Evolutionary conservation across 2,329 filamentous ascomycete genomes (phyloP).

Genomic region (Pseudophaeomoniella oleicola): DNA sequence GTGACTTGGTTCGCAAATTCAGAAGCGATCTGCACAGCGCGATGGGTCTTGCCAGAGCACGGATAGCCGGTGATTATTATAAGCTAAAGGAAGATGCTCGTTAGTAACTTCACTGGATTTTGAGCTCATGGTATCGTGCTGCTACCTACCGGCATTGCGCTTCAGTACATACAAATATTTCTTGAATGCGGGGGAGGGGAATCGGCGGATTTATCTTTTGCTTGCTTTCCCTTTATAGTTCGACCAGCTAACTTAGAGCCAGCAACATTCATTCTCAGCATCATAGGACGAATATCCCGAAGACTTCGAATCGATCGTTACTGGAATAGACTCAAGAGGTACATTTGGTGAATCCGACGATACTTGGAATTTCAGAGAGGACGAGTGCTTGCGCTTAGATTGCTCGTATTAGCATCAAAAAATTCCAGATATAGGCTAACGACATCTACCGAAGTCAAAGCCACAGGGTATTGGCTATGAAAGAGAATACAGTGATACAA

Average conservation of each 20-base stretch:
- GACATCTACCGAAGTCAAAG: not conserved
- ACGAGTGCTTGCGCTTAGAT: too few relatives aligned
- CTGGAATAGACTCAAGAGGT: too few relatives aligned
- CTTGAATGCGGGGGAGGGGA: too few relatives aligned
- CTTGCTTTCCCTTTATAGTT: too few relatives aligned
- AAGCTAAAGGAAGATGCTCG: constrained; percentile 21
- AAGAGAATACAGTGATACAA: not conserved
- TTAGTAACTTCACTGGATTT: constrained; percentile 5
- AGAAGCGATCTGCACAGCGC: constrained; percentile 41
- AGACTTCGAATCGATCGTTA: too few relatives aligned
- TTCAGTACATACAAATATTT: not conserved
- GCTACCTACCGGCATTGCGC: not conserved
- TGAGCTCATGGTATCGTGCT: constrained; percentile 11
- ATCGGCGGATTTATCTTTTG: too few relatives aligned
- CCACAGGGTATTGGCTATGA: not conserved
- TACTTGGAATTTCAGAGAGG: too few relatives aligned
- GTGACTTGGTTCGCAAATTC: constrained; percentile 30
- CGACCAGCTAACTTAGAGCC: too few relatives aligned
- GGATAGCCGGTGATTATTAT: constrained; percentile 49
- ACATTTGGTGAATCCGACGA: too few relatives aligned
- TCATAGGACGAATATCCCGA: too few relatives aligned
- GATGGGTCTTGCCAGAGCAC: constrained; percentile 47
- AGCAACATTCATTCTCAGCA: too few relatives aligned
- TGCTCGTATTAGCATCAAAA: not conserved
- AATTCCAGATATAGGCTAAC: not conserved